Conservation (phyloP, 2,329 filamentous ascomycete genomes). For the Nannizzia gypsea region DNA sequence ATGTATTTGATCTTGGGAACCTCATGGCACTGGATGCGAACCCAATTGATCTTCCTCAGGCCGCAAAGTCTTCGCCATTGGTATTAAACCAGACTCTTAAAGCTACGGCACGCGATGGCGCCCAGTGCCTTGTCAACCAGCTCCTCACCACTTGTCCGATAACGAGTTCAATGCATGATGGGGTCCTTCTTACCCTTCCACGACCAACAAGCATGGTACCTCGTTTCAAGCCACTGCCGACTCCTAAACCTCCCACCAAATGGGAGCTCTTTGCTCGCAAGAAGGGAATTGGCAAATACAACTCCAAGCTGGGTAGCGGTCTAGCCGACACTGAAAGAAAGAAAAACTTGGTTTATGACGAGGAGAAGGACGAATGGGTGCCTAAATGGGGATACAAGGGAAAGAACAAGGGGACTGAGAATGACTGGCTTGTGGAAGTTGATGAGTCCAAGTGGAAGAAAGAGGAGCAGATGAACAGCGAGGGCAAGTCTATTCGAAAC, state of each 20-base stretch:
- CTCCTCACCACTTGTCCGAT: conserved; percentile 80
- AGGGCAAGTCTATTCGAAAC: conserved; percentile 55
- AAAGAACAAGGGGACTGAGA: conserved; percentile 70
- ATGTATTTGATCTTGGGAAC: conserved; percentile 83
- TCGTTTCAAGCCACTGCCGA: conserved; percentile 82
- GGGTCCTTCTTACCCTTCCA: conserved; percentile 72
- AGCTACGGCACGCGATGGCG: conserved; percentile 70
- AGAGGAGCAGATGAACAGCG: conserved; percentile 43
- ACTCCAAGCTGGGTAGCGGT: conserved; percentile 46
- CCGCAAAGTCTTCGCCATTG: conserved; percentile 15
- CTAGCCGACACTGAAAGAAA: conserved; percentile 52
- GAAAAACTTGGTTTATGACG: conserved; percentile 69
- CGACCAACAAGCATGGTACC: conserved; percentile 58
- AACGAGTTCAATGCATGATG: conserved; percentile 47
- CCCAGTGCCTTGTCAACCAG: conserved; percentile 87
- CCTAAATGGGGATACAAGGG: conserved; percentile 93
- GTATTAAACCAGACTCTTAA: conserved; percentile 57
- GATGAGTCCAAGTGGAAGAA: conserved; percentile 63
- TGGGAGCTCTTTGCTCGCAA: conserved; percentile 95
- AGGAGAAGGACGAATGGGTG: conserved; percentile 75
- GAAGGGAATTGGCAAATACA: conserved; percentile 82
- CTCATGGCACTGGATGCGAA: conserved; percentile 81
- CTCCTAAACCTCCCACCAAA: conserved; percentile 70
- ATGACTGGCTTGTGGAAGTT: conserved; percentile 86
- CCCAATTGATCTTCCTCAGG: conserved; percentile 51